Conservation (phyloP, 305 asterid species). For the Rubia tinctorum region DNA sequence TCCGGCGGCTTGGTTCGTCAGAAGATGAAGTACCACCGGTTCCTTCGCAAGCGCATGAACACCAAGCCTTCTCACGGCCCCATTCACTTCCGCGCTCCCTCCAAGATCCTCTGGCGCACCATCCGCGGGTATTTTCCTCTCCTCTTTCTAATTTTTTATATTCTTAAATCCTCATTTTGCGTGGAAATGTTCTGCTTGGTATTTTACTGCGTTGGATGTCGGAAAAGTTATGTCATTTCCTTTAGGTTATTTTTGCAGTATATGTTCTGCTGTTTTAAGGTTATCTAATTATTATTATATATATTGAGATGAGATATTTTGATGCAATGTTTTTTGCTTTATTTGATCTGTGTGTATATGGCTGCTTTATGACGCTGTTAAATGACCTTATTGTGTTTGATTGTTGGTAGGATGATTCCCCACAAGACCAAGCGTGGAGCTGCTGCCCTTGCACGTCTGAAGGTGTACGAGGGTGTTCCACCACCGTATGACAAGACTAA, state of each 20-base stretch:
- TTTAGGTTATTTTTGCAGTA: too few relatives aligned
- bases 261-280: too few relatives aligned
- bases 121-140: conserved; percentile 41
- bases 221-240: not conserved
- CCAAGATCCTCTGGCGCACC: conserved; percentile 55
- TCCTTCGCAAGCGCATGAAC: conserved; percentile 47
- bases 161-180: not conserved
- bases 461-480: conserved; percentile 91
- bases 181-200: not conserved
- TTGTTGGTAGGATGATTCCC: conserved; percentile 71
- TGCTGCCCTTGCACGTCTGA: conserved; percentile 93
- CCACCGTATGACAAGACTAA: conserved; percentile 91
- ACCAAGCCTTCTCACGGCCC: conserved; percentile 60
- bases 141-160: not conserved
- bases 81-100: conserved; percentile 52
- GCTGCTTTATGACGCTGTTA: not conserved
- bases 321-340: too few relatives aligned
- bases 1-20: conserved; percentile 53
- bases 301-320: too few relatives aligned
- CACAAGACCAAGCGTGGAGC: conserved; percentile 98
- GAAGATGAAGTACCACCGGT: conserved; percentile 52
- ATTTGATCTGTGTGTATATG: too few relatives aligned
- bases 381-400: not conserved
- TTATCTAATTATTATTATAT: too few relatives aligned
- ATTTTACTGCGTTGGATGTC: not conserved